A percentile compares a stretch with the other conserved stretches of the same genome.
Evolutionary conservation across 768 basidiomycete genomes (phyloP).

Genomic region (Fomitopsis pulvina): DNA sequence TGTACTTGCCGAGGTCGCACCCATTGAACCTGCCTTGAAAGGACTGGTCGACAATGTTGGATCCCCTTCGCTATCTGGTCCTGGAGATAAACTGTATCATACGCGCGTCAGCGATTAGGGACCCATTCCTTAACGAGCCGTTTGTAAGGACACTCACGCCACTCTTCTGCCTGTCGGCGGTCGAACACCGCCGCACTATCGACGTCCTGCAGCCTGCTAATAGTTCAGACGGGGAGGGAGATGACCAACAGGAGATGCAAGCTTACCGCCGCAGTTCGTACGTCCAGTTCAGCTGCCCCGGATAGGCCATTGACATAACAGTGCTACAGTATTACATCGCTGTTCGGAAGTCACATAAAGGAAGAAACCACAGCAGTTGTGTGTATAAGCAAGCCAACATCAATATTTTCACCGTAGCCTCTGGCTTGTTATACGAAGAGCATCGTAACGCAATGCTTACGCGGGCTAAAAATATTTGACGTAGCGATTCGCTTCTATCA

Average conservation of each 20-base stretch:
- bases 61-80: slow-evolving; percentile 58
- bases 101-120: slow-evolving; percentile 3
- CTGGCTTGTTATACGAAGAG: slow-evolving; percentile 79
- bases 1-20: slow-evolving; percentile 48
- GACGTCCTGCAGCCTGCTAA: slow-evolving; percentile 44
- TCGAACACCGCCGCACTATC: slow-evolving; percentile 54
- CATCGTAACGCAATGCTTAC: not conserved
- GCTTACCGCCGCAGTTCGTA: slow-evolving; percentile 60
- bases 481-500: slow-evolving; percentile 95
- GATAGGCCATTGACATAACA: slow-evolving; percentile 5
- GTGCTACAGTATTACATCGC: slow-evolving; percentile 19
- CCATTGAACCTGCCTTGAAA: slow-evolving; percentile 22
- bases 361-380: slow-evolving; percentile 13
- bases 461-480: not conserved
- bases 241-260: slow-evolving; percentile 8
- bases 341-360: slow-evolving; percentile 13
- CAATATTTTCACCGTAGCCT: slow-evolving; percentile 98
- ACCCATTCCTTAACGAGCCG: not conserved
- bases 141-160: slow-evolving; percentile 48
- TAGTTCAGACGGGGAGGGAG: slow-evolving; percentile 12
- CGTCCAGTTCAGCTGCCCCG: slow-evolving; percentile 50
- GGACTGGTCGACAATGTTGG: slow-evolving; percentile 41
- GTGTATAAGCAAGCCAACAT: slow-evolving; percentile 71
- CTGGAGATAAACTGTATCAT: slow-evolving; percentile 55
- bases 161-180: slow-evolving; percentile 67